Evolutionary conservation across 768 basidiomycete species (phyloP).

Genomic region (Suillus subluteus): DNA sequence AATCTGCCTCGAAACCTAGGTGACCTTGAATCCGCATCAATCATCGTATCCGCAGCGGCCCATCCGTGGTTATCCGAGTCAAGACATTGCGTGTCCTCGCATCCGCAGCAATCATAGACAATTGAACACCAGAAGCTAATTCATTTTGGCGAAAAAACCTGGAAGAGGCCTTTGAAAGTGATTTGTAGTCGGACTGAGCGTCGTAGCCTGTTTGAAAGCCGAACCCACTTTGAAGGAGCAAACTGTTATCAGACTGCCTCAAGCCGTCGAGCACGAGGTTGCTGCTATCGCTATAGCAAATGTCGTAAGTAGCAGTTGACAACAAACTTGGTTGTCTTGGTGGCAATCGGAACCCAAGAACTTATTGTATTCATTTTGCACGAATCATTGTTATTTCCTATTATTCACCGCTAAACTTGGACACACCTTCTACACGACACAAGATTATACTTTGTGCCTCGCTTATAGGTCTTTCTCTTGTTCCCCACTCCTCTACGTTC

Average conservation of each 20-base stretch:
- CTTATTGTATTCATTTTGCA: conserved; percentile 6
- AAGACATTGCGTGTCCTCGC: too few species aligned
- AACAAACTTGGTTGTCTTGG: conserved; percentile 9
- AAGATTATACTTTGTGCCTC: conserved; percentile 6
- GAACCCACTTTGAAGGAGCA: not conserved
- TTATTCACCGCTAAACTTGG: not conserved
- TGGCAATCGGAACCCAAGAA: conserved; percentile 4
- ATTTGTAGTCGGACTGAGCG: not conserved
- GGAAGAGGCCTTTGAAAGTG: too few species aligned
- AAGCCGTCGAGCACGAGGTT: not conserved
- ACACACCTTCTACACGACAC: not conserved
- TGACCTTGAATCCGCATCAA: not conserved
- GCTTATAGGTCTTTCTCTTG: conserved; percentile 8
- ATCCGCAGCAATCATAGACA: not conserved
- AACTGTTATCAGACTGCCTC: not conserved
- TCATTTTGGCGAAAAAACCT: not conserved
- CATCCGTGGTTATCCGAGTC: not conserved
- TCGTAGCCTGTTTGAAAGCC: too few species aligned
- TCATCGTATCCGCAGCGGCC: not conserved
- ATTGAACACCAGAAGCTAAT: not conserved
- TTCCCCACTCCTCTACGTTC: not conserved
- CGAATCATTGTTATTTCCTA: not conserved
- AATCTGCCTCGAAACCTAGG: not conserved
- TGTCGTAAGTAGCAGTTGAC: conserved; percentile 5
- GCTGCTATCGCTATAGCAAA: conserved; percentile 4